Evolutionary conservation across 257 asterid species (phyloP).

Genomic region (Hygrophila difformis): DNA sequence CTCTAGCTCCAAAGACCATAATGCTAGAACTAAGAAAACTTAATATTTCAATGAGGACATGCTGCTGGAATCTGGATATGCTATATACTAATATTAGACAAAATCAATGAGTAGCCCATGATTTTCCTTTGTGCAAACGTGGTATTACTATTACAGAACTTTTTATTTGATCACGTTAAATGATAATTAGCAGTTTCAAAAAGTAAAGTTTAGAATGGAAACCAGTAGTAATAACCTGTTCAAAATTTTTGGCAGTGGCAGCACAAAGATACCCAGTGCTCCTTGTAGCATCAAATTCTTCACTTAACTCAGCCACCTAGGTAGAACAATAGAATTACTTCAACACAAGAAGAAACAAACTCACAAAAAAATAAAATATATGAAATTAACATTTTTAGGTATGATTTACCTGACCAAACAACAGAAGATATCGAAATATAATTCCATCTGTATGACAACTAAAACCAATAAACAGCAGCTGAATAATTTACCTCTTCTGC

Average conservation of each 20-base stretch:
- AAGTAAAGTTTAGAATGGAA: too few relatives aligned
- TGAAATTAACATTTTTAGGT: neutral
- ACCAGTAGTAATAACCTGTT: too few relatives aligned
- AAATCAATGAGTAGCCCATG: too few relatives aligned
- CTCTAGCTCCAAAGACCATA: too few relatives aligned
- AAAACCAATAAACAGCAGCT: slow-evolving; percentile 4
- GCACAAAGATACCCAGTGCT: slow-evolving; percentile 97
- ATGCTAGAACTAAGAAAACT: too few relatives aligned
- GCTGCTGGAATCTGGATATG: too few relatives aligned
- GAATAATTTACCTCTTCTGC: slow-evolving; percentile 52
- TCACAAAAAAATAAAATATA: neutral
- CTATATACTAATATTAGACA: too few relatives aligned
- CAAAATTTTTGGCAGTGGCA: slow-evolving; percentile 66
- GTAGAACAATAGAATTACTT: slow-evolving; percentile 5
- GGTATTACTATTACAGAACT: too few relatives aligned
- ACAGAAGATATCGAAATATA: neutral
- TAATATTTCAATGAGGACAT: too few relatives aligned
- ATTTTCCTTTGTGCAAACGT: too few relatives aligned
- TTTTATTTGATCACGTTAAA: too few relatives aligned
- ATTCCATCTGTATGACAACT: neutral
- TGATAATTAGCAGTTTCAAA: neutral
- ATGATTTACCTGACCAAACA: neutral
- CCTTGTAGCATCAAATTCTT: slow-evolving; percentile 88
- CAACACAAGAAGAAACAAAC: neutral
- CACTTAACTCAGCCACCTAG: slow-evolving; percentile 59